Evolutionary conservation across 805 yeast genomes (phyloP).

Genomic region (Lipomyces sp.): DNA sequence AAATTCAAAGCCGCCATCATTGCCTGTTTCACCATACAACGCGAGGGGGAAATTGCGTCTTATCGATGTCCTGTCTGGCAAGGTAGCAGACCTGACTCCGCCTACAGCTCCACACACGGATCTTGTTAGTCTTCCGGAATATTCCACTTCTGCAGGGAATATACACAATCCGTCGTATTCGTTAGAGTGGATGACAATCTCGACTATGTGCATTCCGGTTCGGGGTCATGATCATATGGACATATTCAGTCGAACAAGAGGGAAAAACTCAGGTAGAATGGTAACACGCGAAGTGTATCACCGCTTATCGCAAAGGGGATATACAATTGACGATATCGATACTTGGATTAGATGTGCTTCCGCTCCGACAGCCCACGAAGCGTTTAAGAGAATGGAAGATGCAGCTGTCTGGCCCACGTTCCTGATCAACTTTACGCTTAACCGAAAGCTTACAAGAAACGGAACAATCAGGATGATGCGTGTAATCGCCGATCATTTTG

Average conservation of each 20-base stretch:
- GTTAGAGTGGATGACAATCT: constrained; percentile 29
- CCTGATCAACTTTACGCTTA: constrained; percentile 17
- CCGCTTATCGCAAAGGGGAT: constrained; percentile 6
- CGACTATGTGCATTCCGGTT: constrained; percentile 21
- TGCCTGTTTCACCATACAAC: constrained; percentile 1
- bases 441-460: constrained; percentile 5
- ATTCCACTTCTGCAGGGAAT: background rate
- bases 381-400: constrained; percentile 13
- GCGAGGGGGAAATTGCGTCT: constrained; percentile 10
- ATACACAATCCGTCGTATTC: constrained; percentile 2
- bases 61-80: constrained; percentile 5
- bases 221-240: constrained; percentile 27
- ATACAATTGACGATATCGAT: constrained; percentile 15
- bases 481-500: constrained; percentile 12
- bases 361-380: constrained; percentile 15
- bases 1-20: background rate
- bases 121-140: background rate
- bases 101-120: background rate
- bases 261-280: constrained; percentile 1
- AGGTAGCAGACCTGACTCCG: constrained; percentile 2
- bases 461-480: constrained; percentile 12
- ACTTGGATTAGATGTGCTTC: constrained; percentile 22
- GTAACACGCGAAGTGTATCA: constrained; percentile 10
- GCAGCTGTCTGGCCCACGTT: constrained; percentile 26
- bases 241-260: constrained; percentile 2